phyloP scores from a whole-genome alignment of 2,329 filamentous ascomycete genomes.

The Monosporascus ibericus region DNA sequence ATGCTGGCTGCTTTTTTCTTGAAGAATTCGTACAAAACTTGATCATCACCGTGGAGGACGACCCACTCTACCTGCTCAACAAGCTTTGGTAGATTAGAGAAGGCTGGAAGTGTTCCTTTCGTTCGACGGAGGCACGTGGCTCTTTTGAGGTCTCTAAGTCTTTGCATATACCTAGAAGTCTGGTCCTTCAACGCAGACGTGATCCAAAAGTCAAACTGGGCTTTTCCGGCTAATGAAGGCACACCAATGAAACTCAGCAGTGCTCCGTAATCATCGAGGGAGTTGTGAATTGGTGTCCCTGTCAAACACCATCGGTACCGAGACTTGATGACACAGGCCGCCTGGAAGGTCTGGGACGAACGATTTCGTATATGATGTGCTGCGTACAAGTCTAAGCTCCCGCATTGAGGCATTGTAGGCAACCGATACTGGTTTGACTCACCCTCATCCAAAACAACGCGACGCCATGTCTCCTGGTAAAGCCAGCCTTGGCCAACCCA shows the following conservation, averaged over 20 bases:
- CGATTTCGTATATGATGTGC: conserved; percentile 30
- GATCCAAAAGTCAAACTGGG: conserved; percentile 17
- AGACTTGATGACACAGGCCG: conserved; percentile 18
- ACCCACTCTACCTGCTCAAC: conserved; percentile 8
- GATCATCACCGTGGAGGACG: conserved; percentile 2
- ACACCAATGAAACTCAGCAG: conserved; percentile 27
- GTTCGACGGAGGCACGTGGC: conserved; percentile 26
- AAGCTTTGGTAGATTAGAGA: conserved; percentile 13
- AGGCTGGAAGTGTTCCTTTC: conserved; percentile 9
- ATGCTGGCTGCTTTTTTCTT: conserved; percentile 3
- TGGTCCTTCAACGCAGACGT: conserved; percentile 3
- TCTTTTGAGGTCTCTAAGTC: conserved; percentile 14
- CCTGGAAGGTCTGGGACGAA: conserved; percentile 22
- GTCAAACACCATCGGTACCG: conserved; percentile 30
- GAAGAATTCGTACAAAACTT: conserved; percentile 17
- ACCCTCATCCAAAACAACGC: conserved; percentile 33
- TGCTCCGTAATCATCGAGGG: conserved; percentile 30
- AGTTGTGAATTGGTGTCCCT: conserved; percentile 33
- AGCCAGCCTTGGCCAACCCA: neutral
- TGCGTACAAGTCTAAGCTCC: conserved; percentile 4
- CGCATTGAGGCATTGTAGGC: neutral
- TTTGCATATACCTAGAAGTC: neutral
- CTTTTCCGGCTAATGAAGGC: conserved; percentile 11
- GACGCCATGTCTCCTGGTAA: conserved; percentile 16
- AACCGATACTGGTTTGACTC: neutral